Base-by-base conservation (phyloP, 1,284 basidiomycete genomes). In the Ceratobasidium theobromae region DNA sequence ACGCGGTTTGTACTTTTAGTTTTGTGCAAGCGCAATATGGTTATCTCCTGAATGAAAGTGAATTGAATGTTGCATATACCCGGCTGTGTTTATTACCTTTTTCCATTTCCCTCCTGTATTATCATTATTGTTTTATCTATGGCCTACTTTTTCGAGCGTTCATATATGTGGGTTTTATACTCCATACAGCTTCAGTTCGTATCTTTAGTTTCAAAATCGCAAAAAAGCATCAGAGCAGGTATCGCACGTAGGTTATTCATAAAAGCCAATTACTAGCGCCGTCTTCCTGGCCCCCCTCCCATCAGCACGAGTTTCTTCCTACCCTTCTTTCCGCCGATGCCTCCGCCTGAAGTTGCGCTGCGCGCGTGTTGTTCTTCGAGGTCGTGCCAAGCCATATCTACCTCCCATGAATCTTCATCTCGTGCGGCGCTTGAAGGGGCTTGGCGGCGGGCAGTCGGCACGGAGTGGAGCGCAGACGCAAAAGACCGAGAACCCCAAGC, bases 361-460 rank as follows among this genome's bases (percentile, higher is more conserved):
- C 45, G 40, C 0, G 54, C 65, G 23, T 65, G 54, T 55, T 70
- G 58, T 28, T 83, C 81, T 77, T 92, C 89, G 40, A 93, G 79
- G 71, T 92, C 90, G 73, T 89, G 85, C 87, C 89, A 94, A 18
- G 87, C 87, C 52, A 81, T 82, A 71, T 92, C 91, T 41, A 92
- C 77, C 73, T 92, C 89, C 86, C 85, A 89, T 69, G 88, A 88
- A 68, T 89, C 85, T 57, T 80, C 79, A 43, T 73, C 74, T 16
- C 65, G 69, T 48, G 54, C 71, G 55, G 40, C 64, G 5, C n/a
- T n/a, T n/a, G n/a, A n/a, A n/a, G 62, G 69, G 33, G 53, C 67
- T 27, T 67, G 69, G 65, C 68, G 73, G 14, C 65, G 57, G n/a
- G 60, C 49, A 45, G 51, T 66, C 21, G 66, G 52, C 1, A 70